Evolutionary conservation across 306 rosid genomes (phyloP).

Genomic region (Cucurbita moschata): DNA sequence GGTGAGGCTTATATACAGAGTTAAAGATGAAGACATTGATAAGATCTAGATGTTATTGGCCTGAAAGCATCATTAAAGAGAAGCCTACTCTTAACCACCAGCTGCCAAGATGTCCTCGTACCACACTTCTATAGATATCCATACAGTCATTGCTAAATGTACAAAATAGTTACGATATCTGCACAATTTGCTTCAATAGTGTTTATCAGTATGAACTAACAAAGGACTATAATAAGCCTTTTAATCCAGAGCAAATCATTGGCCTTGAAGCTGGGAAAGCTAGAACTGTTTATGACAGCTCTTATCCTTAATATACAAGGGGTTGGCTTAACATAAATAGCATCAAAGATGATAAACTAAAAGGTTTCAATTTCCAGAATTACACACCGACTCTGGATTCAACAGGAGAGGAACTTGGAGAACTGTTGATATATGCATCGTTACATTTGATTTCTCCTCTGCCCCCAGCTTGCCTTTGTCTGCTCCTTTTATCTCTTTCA

Average conservation of each 20-base stretch:
- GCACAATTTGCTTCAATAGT: background rate
- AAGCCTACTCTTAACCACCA: background rate
- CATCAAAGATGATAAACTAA: background rate
- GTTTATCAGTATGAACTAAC: background rate
- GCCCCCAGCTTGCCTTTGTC: slow-evolving; percentile 21
- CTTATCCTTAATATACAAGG: background rate
- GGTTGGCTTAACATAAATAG: background rate
- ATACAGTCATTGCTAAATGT: background rate
- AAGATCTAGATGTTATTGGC: slow-evolving; percentile 10
- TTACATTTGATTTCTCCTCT: slow-evolving; percentile 16
- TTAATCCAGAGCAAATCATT: background rate
- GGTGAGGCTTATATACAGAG: slow-evolving; percentile 24
- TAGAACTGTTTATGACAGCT: background rate
- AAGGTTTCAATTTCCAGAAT: background rate
- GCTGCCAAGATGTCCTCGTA: background rate
- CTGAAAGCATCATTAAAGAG: background rate
- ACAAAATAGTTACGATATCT: background rate
- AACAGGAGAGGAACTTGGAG: background rate
- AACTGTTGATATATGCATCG: background rate
- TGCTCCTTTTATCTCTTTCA: slow-evolving; percentile 21
- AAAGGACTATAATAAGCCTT: background rate
- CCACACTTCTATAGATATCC: background rate
- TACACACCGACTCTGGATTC: background rate
- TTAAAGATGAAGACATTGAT: slow-evolving; percentile 38
- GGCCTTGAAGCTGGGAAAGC: background rate